These are phyloP conservation scores for Boeremia exigua DNA, from an alignment of 2,329 filamentous ascomycete species.

Conservation along the genomic window DNA sequence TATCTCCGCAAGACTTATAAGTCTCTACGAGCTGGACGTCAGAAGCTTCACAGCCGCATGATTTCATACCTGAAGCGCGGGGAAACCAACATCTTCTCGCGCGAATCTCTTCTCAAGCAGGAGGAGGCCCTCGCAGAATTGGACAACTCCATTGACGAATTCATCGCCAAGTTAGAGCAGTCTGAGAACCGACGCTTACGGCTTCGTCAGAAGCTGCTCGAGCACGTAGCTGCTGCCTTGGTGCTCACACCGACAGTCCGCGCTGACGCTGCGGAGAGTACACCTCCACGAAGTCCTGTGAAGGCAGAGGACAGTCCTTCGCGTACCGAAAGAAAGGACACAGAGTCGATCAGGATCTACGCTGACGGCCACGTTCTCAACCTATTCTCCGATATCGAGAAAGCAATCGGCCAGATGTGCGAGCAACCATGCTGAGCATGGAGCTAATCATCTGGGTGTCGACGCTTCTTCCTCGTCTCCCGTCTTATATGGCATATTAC, in stretches of 20 bases:
- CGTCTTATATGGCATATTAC: conserved; percentile 22
- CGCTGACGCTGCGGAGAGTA: conserved; percentile 41
- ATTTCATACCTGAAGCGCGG: conserved; percentile 77
- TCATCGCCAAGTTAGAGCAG: conserved; percentile 79
- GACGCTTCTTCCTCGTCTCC: conserved; percentile 11
- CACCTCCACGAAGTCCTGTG: conserved; percentile 48
- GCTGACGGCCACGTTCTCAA: conserved; percentile 51
- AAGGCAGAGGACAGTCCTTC: conserved; percentile 43
- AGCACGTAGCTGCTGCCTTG: conserved; percentile 76
- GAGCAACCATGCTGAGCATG: conserved; percentile 45
- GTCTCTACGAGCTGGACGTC: conserved; percentile 75
- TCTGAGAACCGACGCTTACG: conserved; percentile 78
- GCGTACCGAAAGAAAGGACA: conserved; percentile 45
- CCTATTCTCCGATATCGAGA: conserved; percentile 51
- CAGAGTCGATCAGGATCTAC: conserved; percentile 53
- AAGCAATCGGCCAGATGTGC: conserved; percentile 52
- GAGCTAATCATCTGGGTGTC: conserved; percentile 15
- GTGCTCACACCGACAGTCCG: conserved; percentile 41
- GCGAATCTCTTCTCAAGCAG: conserved; percentile 77
- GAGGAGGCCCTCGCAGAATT: conserved; percentile 80
- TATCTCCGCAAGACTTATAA: conserved; percentile 79
- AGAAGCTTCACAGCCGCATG: conserved; percentile 77
- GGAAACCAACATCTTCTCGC: conserved; percentile 72
- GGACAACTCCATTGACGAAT: conserved; percentile 79
- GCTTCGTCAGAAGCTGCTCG: conserved; percentile 79